Percentiles rank a stretch among this genome's conserved stretches.
Evolutionary conservation across 23 red algal species (phyloP).

Genomic region (Gracilaria gracilis): DNA sequence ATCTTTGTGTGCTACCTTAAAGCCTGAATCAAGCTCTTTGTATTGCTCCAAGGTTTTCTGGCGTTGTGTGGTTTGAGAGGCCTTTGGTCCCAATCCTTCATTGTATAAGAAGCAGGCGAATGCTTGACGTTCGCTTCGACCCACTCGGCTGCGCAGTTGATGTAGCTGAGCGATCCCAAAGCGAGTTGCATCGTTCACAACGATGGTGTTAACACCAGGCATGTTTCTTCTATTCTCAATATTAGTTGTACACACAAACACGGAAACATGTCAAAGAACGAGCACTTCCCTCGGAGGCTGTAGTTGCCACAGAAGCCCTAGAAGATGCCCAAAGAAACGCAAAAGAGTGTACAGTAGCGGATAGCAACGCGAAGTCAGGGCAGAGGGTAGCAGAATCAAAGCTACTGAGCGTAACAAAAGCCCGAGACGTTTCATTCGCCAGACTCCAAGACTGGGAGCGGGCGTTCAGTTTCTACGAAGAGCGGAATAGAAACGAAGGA

Average conservation of each 20-base stretch:
- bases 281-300: too few species aligned
- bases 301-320: too few species aligned
- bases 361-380: too few species aligned
- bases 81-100: not conserved
- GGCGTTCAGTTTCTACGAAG: too few species aligned
- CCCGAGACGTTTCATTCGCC: too few species aligned
- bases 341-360: too few species aligned
- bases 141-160: slow-evolving; percentile 97
- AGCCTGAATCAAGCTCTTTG: slow-evolving; percentile 71
- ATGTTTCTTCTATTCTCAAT: slow-evolving; percentile 97
- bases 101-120: slow-evolving; percentile 75
- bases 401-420: too few species aligned
- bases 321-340: too few species aligned
- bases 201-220: slow-evolving; percentile 89
- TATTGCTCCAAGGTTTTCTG: slow-evolving; percentile 61
- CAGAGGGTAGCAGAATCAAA: too few species aligned
- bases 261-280: too few species aligned
- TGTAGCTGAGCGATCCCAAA: slow-evolving; percentile 95
- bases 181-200: slow-evolving; percentile 73
- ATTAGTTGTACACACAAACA: slow-evolving; percentile 94
- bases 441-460: too few species aligned
- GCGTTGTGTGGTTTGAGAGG: slow-evolving; percentile 6
- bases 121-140: slow-evolving; percentile 76
- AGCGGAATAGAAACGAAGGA: too few species aligned
- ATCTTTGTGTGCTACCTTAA: slow-evolving; percentile 88